Evolutionary conservation across 805 yeast genomes (phyloP), one percentile per base, ranked within the genome.

Genomic region (Candida chauliodis): DNA sequence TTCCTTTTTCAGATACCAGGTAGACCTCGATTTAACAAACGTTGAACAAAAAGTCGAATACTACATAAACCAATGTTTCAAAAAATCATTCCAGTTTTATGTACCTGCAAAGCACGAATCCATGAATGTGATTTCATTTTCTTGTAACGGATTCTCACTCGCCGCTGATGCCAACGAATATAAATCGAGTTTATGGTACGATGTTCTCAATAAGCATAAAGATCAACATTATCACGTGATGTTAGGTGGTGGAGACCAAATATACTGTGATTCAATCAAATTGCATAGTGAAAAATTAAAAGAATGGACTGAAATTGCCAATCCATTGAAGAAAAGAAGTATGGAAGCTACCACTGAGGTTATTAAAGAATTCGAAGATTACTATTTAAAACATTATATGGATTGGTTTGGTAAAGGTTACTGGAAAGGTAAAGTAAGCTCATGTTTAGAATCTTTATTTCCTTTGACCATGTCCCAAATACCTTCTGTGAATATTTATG

Each of bases 211-310:
- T 19, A 76, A 78, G 43, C 96, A 91, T 53, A 20, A 33, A 8
- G 49, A 58, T 5, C 66, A 71, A 27, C 76, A 75, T 27, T 87
- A 87, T 61, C 96, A 91, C 58, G 97, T 88, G 4, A 90, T 91
- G 95, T 67, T 93, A 20, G 98, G 98, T 20, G 98, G 98, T 37
- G 99, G 99, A 22, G 99, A 91, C 61, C 99, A 91, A 63, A 74
- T 91, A 36, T 91, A 91, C 58, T 79, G 90, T 37, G 99, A 91
- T 61, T 71, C 87, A 1, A 79, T 91, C 48, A 84, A 83, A 57
- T 47, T 71, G 15, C 68, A 76, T 15, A 77, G 82, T 11, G 53
- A 71, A 34, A 61, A 67, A 21, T 76, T 84, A 48, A 57, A 71
- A 43, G 56, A 75, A 21, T 89, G 97, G 96, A 57, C 78, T 20